A percentile compares a stretch with the other conserved stretches of the same genome.
Evolutionary conservation across 2,329 filamentous ascomycete genomes (phyloP).

Genomic region (Mollisiaceae sp.): DNA sequence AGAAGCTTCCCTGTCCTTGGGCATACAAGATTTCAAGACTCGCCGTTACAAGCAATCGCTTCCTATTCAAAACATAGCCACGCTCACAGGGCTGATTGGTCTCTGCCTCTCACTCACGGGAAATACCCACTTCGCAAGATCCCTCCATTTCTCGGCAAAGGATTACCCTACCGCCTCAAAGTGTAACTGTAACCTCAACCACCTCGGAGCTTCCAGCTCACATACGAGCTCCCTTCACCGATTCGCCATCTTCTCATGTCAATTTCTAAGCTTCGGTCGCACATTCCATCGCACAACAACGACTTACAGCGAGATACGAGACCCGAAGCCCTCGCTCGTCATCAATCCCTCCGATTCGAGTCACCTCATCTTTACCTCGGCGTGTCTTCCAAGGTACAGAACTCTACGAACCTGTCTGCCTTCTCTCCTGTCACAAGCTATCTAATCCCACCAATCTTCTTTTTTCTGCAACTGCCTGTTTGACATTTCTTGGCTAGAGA

Average conservation of each 20-base stretch:
- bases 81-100: neutral
- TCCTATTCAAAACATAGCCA: neutral
- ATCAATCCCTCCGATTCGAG: neutral
- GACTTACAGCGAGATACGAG: neutral
- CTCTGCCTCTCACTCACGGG: neutral
- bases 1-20: too few relatives aligned
- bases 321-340: neutral
- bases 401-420: neutral
- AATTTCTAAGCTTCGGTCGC: neutral
- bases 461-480: too few relatives aligned
- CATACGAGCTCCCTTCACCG: neutral
- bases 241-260: neutral
- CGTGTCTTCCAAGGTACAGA: too few relatives aligned
- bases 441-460: neutral
- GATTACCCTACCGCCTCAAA: neutral
- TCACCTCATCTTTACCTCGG: neutral
- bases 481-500: too few relatives aligned
- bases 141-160: too few relatives aligned
- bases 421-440: neutral
- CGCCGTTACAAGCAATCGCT: too few relatives aligned
- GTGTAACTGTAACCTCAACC: neutral
- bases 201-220: neutral
- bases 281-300: constrained; percentile 1
- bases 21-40: too few relatives aligned
- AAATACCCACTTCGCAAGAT: neutral